phyloP scores from a whole-genome alignment of 2,329 filamentous ascomycete genomes.

The Penicillium paneum region DNA sequence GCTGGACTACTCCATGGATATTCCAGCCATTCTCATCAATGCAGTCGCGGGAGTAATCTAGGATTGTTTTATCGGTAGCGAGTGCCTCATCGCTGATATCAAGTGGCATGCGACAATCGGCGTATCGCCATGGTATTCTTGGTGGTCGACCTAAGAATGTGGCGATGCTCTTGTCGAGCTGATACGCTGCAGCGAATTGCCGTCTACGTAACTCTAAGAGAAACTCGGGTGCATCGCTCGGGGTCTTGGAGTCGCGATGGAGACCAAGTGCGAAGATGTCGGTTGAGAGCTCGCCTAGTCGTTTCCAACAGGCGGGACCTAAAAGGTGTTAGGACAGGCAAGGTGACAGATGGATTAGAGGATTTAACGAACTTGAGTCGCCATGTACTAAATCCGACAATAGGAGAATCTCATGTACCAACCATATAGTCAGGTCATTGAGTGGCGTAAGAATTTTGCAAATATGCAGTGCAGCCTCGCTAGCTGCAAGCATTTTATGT shows the following conservation, averaged over 20 bases:
- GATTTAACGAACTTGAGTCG: slow-evolving; percentile 32
- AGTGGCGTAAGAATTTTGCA: slow-evolving; percentile 38
- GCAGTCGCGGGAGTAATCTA: slow-evolving; percentile 5
- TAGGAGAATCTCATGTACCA: slow-evolving; percentile 35
- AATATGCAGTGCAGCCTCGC: slow-evolving; percentile 38
- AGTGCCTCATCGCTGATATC: slow-evolving; percentile 25
- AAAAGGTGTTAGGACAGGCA: not conserved
- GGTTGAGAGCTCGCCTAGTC: slow-evolving; percentile 27
- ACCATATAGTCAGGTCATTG: slow-evolving; percentile 38
- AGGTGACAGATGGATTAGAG: not conserved
- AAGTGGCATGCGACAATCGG: slow-evolving; percentile 23
- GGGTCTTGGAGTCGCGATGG: slow-evolving; percentile 22
- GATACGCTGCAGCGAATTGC: slow-evolving; percentile 27
- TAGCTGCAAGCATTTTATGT: slow-evolving; percentile 30
- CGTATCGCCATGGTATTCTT: slow-evolving; percentile 23
- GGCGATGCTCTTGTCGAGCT: slow-evolving; percentile 29
- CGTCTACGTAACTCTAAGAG: slow-evolving; percentile 25
- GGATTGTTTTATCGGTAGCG: not conserved
- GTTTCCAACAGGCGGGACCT: slow-evolving; percentile 27
- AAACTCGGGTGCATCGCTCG: slow-evolving; percentile 18
- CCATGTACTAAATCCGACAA: slow-evolving; percentile 38
- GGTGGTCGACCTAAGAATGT: slow-evolving; percentile 31
- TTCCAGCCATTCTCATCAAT: slow-evolving; percentile 25
- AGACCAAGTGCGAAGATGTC: slow-evolving; percentile 28
- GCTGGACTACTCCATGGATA: slow-evolving; percentile 12